Evolutionary conservation across 306 rosid genomes (phyloP).

Genomic region (Gynostemma pentaphyllum): DNA sequence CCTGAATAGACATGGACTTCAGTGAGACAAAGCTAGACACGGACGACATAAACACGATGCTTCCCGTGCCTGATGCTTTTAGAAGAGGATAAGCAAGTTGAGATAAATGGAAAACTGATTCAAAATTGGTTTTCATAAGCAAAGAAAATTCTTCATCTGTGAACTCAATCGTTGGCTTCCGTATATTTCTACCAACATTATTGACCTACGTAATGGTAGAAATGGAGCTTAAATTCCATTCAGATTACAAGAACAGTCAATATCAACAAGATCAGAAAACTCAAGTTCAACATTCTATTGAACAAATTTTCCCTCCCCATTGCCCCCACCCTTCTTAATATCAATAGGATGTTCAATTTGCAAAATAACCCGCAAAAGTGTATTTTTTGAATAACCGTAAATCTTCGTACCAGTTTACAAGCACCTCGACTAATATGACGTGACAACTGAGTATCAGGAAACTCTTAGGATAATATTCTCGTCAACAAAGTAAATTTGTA

Average conservation of each 20-base stretch:
- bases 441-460: no score
- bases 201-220: conserved; percentile 15
- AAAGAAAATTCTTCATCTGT: conserved; percentile 45
- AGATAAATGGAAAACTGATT: conserved; percentile 55
- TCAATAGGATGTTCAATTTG: no score
- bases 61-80: conserved; percentile 49
- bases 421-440: no score
- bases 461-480: neutral
- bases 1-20: conserved; percentile 65
- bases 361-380: no score
- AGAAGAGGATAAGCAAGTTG: conserved; percentile 62
- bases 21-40: conserved; percentile 65
- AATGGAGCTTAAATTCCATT: neutral
- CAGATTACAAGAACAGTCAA: neutral
- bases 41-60: conserved; percentile 56
- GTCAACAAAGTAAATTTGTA: neutral
- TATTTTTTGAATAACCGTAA: no score
- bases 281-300: neutral
- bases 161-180: conserved; percentile 55
- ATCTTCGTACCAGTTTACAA: no score
- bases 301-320: neutral
- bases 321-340: no score
- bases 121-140: conserved; percentile 62
- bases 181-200: conserved; percentile 66
- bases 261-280: no score